These are phyloP conservation scores for Carex kokanica DNA, from an alignment of 176 grass and related monocot species.

Conservation along the genomic window DNA sequence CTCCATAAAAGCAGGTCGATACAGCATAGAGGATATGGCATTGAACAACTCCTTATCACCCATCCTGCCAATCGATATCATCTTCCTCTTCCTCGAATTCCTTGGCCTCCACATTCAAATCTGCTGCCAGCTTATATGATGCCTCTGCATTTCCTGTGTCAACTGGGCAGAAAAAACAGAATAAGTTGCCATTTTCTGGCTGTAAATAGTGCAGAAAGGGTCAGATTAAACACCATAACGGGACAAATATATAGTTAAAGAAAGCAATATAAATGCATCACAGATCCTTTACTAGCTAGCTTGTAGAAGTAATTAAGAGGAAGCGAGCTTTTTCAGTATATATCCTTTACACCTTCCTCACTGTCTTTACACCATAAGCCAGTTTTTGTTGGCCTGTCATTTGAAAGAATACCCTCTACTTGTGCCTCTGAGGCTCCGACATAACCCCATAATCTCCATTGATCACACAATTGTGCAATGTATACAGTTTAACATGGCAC, in stretches of 20 bases:
- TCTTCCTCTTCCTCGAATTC: slow-evolving; percentile 71
- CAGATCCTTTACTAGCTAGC: background rate
- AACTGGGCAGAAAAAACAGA: slow-evolving; percentile 17
- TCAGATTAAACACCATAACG: background rate
- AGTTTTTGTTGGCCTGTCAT: background rate
- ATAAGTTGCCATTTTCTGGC: background rate
- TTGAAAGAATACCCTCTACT: background rate
- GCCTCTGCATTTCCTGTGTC: slow-evolving; percentile 45
- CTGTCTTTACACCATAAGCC: background rate
- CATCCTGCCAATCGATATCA: slow-evolving; percentile 72
- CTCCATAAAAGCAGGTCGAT: background rate
- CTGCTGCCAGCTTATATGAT: slow-evolving; percentile 55
- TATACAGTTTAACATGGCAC: background rate
- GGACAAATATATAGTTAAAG: background rate
- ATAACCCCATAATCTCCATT: background rate
- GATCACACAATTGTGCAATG: background rate
- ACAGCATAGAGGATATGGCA: background rate
- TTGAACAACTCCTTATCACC: slow-evolving; percentile 30
- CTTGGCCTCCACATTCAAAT: slow-evolving; percentile 80
- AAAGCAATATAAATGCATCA: slow-evolving; percentile 5
- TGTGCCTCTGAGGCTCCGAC: background rate
- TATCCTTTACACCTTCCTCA: background rate
- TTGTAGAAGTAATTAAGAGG: background rate
- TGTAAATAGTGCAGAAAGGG: background rate
- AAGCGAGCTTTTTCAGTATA: background rate